Evolutionary conservation across 257 asterid species (phyloP).

Genomic region (Nicotiana obtusifolia): DNA sequence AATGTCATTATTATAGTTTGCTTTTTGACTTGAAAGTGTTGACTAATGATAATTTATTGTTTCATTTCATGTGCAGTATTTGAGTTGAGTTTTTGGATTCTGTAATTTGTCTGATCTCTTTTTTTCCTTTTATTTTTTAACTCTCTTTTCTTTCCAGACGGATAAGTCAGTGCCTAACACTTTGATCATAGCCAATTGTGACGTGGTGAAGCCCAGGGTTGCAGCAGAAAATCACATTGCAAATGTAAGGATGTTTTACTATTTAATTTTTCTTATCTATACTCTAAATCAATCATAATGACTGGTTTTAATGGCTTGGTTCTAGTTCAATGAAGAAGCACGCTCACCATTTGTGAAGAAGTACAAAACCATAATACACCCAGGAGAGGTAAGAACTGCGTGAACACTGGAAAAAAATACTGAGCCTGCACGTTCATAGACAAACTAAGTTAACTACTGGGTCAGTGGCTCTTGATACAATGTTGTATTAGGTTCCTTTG

Average conservation of each 20-base stretch:
- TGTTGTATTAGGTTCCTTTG: not conserved
- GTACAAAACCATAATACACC: constrained; percentile 94
- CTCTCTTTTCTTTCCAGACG: constrained; percentile 42
- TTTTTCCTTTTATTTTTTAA: not conserved
- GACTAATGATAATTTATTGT: not conserved
- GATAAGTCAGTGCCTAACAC: constrained; percentile 95
- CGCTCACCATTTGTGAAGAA: constrained; percentile 91
- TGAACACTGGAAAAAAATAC: not conserved
- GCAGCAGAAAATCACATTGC: constrained; percentile 84
- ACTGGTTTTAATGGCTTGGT: constrained; percentile 15
- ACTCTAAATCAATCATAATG: not conserved
- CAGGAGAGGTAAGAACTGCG: constrained; percentile 77
- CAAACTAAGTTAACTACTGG: not conserved
- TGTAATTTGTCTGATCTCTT: not conserved
- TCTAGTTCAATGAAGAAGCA: constrained; percentile 92
- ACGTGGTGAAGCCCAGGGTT: constrained; percentile 89
- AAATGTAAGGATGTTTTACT: constrained; percentile 37
- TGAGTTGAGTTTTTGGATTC: not conserved
- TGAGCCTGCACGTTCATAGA: not conserved
- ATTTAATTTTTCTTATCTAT: constrained; percentile 3
- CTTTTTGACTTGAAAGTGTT: not conserved
- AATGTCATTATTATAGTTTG: constrained; percentile 1
- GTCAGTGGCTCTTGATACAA: not conserved
- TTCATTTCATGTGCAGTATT: not conserved
- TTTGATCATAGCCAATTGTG: constrained; percentile 84